Base-by-base conservation (phyloP, 257 asterid genomes). In the Penstemon barbatus region DNA sequence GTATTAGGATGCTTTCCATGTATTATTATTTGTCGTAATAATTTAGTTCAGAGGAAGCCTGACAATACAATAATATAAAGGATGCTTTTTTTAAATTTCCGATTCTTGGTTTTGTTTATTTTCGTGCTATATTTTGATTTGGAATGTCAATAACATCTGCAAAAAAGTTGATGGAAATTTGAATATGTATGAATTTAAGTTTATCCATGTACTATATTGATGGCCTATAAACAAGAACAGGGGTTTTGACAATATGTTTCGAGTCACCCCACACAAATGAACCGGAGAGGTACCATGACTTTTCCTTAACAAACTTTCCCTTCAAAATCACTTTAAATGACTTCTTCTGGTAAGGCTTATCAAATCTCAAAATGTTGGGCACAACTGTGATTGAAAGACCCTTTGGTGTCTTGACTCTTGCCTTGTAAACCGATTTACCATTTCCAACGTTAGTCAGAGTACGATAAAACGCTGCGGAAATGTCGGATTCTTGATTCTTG, bases 391-490 rank as follows among this genome's bases (percentile, higher is more conserved):
- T 48, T 0, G 85, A 68, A 0, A 87, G 79, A 8, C 79, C 72
- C 65, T 74, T 52, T 0, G 90, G 84, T 0, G 83, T 25, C 57
- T 39, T 57, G 57, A 92, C 73, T 5, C 3, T 74, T 5, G 84
- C 97, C 52, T 42, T 83, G 76, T 82, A 92, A 40, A 71, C 73
- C 3, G 90, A 51, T 39, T 40, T 40, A 1, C 78, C 71, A 5
- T 12, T 10, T 1, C 85, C 96, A 8, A 92, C 93, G 40, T 82
- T 78, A 0, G 91, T 92, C 8, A 87, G 93, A 1, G 76, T 53
- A 11, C 98, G 83, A 44, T 78, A 70, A 8, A 79, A 89, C 6
- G 78, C 82, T n/a, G 79, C 97, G 0, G 88, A 79, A 70, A 89
- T 42, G 15, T 50, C 48, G 3, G 81, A 7, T 37, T 71, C 42